These are phyloP conservation scores for Balamuthia mandrillaris DNA, from an alignment of 208 protist genomes.

Conservation along the genomic window DNA sequence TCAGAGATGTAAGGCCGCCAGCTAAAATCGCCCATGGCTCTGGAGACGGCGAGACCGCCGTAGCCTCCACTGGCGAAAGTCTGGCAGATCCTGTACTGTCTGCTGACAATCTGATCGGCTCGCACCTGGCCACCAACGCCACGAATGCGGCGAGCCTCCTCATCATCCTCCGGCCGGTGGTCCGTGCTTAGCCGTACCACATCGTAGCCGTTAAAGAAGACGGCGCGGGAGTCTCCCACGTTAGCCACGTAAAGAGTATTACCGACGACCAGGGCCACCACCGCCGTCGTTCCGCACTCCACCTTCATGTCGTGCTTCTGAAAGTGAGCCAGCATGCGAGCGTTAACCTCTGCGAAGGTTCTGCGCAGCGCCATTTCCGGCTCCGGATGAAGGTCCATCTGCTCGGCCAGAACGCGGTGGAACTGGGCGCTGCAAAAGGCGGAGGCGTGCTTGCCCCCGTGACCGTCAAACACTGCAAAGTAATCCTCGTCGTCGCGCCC, in stretches of 20 bases:
- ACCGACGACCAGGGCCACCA: slow-evolving; percentile 12
- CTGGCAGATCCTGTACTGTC: background rate
- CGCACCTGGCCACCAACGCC: background rate
- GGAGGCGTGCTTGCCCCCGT: slow-evolving; percentile 42
- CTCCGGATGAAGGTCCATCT: background rate
- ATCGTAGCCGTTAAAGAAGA: slow-evolving; percentile 55
- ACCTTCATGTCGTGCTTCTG: slow-evolving; percentile 8
- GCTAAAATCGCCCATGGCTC: background rate
- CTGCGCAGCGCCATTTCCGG: background rate
- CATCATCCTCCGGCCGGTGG: slow-evolving; percentile 40
- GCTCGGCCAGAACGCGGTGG: slow-evolving; percentile 17
- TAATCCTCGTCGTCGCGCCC: slow-evolving; percentile 58
- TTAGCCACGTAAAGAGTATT: slow-evolving; percentile 62
- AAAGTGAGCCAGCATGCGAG: background rate
- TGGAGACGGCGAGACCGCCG: background rate
- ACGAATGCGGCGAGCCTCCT: background rate
- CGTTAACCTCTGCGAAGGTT: background rate
- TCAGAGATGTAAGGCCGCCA: background rate
- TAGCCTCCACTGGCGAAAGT: background rate
- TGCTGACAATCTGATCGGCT: background rate
- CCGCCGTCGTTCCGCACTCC: slow-evolving; percentile 57
- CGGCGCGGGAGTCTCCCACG: slow-evolving; percentile 61
- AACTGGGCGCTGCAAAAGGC: background rate
- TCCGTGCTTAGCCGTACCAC: slow-evolving; percentile 41
- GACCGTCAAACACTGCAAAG: slow-evolving; percentile 62